Evolutionary conservation across 139 green algal species (phyloP), one percentile per base, ranked within the genome.

Genomic region (Micractinium conductrix): DNA sequence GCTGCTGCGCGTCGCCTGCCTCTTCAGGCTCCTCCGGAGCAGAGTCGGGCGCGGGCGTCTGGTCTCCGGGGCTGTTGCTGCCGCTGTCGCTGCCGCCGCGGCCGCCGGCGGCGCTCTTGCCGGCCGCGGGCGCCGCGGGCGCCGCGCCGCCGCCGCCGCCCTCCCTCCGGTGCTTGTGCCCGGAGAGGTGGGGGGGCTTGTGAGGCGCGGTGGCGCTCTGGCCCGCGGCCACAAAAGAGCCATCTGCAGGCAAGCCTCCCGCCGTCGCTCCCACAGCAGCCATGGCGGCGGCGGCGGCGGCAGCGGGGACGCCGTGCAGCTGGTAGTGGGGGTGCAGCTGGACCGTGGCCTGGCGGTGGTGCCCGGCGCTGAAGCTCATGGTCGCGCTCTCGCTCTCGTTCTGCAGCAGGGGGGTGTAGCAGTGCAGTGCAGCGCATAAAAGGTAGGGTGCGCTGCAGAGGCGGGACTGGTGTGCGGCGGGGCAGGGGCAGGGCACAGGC

Each of bases 31-130:
- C 70, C 26, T 35, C 24, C 16, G 22, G 74, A 3, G n/a, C n/a
- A n/a, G n/a, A 80, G 74, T 6, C 74, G 1, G 44, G 74, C 0
- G 40, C 40, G 3, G 78, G 78, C 12, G 78, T 84, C 78, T 74
- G 78, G 4, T 75, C 78, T 12, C 78, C 89, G 2, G 89, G 89
- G 26, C 85, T 90, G 87, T 92, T 93, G 65, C 81, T 90, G 28
- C 90, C 90, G 33, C 78, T 88, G 74, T 92, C 89, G 14, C 85
- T 91, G 72, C 90, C 89, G 55, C 90, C 91, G 35, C 74, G 35
- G 16, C 45, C 74, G 9, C 45, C 45, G 48, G 33, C 48, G 17
- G 21, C n/a, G 2, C 74, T 67, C 43, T 37, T 43, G 44, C 55
- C 48, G 7, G 35, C 33, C 1, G 60, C 50, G 1, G 78, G 43